Base-by-base conservation (phyloP, 2,329 filamentous ascomycete species). In the Ascosphaera apis region DNA sequence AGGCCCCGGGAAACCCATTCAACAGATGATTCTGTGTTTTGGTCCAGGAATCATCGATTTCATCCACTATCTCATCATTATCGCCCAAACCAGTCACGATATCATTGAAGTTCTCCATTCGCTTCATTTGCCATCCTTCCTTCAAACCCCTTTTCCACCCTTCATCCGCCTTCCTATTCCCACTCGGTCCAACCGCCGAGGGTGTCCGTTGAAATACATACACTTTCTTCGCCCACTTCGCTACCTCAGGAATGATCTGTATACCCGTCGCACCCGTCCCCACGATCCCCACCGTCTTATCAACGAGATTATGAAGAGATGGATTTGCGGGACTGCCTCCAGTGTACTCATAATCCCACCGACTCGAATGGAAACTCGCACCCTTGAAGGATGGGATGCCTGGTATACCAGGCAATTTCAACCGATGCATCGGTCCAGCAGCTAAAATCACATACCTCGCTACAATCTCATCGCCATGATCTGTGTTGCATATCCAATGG, bases 251-350 rank as follows among this genome's bases (percentile, higher is more conserved):
- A 1, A 62, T 46, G 0, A 44, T 45, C 41, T 62, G 58, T 4
- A 63, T 42, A 1, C 51, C 55, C 11, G 58, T 57, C 7, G 59
- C 55, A 8, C 59, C 60, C 0, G 57, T 63, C 2, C 60, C 60
- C 25, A 63, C 50, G 31, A 61, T 47, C 3, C 47, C 60, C 3
- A 63, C 55, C 7, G 45, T 46, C 39, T 60, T 61, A n/a, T 49
- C 52, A 1, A 25, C 17, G 39, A 54, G 63, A 33, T 58, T 53
- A 2, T 58, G n/a, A n/a, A n/a, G n/a, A n/a, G n/a, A n/a, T 34
- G 36, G 36, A n/a, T 51, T 32, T 3, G 39, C 37, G 18, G 42
- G 39, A 34, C 42, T 52, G 39, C 55, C 59, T 2, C 57, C 60
- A 1, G 58, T 60, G 38, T 49, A 44, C 1, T 44, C 40, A 38